Conservation (phyloP, 108 stramenopile genomes). For the Parietichytrium sp. region DNA sequence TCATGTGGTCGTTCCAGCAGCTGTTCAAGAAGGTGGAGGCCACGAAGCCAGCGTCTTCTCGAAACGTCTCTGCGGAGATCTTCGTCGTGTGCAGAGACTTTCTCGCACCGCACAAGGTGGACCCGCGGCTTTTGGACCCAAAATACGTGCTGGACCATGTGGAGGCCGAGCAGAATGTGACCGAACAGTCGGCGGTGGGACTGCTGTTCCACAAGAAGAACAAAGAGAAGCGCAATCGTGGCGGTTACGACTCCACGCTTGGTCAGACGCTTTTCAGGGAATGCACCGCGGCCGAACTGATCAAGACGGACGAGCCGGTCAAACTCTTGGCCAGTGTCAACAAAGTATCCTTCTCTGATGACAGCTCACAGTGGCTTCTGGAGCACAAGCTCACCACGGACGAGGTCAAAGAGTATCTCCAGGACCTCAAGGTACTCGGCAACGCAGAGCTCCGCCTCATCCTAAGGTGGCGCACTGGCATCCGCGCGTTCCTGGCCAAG, state of each 20-base stretch:
- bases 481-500: slow-evolving; percentile 57
- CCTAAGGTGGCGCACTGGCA: slow-evolving; percentile 83
- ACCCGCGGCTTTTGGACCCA: slow-evolving; percentile 91
- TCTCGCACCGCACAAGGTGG: slow-evolving; percentile 81
- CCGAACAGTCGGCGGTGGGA: slow-evolving; percentile 49
- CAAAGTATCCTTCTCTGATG: slow-evolving; percentile 73
- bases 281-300: slow-evolving; percentile 74
- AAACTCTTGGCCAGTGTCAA: slow-evolving; percentile 79
- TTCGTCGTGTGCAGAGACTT: slow-evolving; percentile 90
- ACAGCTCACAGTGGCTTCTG: slow-evolving; percentile 50
- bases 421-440: slow-evolving; percentile 88
- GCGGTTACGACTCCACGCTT: slow-evolving; percentile 84
- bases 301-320: slow-evolving; percentile 82
- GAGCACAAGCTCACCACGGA: slow-evolving; percentile 75
- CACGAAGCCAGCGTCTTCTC: slow-evolving; percentile 87
- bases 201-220: slow-evolving; percentile 90
- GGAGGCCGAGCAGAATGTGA: slow-evolving; percentile 43
- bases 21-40: slow-evolving; percentile 82
- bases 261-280: slow-evolving; percentile 77
- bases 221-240: slow-evolving; percentile 71
- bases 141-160: slow-evolving; percentile 88
- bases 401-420: slow-evolving; percentile 80
- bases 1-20: slow-evolving; percentile 93
- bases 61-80: slow-evolving; percentile 93
- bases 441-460: slow-evolving; percentile 91